Conservation (phyloP, 768 basidiomycete species). For the Hirschioporus abietinus region DNA sequence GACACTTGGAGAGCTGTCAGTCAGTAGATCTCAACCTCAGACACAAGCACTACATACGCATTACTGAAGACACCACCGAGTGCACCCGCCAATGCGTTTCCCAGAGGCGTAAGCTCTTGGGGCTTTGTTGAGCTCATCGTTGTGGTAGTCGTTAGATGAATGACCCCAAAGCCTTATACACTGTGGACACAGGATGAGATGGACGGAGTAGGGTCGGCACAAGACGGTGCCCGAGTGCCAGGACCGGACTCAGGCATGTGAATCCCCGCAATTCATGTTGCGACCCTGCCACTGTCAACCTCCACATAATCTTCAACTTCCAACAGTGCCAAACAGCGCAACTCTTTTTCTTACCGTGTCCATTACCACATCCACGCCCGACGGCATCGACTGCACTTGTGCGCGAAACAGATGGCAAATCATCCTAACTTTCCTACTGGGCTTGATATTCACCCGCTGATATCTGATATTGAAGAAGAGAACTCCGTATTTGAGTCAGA, state of each 20-base stretch:
- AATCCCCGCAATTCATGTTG: not conserved
- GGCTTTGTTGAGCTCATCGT: slow-evolving; percentile 5
- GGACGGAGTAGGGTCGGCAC: slow-evolving; percentile 1
- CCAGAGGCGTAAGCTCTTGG: slow-evolving; percentile 75
- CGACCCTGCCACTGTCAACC: not conserved
- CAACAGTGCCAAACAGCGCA: not conserved
- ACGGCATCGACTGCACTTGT: no score
- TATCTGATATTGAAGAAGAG: not conserved
- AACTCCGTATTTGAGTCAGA: slow-evolving; percentile 22
- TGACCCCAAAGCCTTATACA: not conserved
- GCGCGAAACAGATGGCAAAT: not conserved
- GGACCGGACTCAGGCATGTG: slow-evolving; percentile 3
- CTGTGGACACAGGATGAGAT: not conserved
- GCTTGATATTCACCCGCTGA: slow-evolving; percentile 33
- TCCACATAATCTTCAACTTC: not conserved
- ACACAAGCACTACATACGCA: slow-evolving; percentile 53
- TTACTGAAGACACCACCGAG: slow-evolving; percentile 91
- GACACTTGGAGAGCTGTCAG: slow-evolving; percentile 40
- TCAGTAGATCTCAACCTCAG: slow-evolving; percentile 4
- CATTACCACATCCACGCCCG: no score
- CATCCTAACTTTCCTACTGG: slow-evolving; percentile 42
- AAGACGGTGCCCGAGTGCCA: slow-evolving; percentile 5
- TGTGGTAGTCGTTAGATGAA: not conserved
- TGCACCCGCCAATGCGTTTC: slow-evolving; percentile 87
- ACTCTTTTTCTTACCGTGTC: not conserved